A percentile compares a stretch with the other conserved stretches of the same genome.
Evolutionary conservation across 768 basidiomycete species (phyloP).

Genomic region (Boletus rubroflammeus): DNA sequence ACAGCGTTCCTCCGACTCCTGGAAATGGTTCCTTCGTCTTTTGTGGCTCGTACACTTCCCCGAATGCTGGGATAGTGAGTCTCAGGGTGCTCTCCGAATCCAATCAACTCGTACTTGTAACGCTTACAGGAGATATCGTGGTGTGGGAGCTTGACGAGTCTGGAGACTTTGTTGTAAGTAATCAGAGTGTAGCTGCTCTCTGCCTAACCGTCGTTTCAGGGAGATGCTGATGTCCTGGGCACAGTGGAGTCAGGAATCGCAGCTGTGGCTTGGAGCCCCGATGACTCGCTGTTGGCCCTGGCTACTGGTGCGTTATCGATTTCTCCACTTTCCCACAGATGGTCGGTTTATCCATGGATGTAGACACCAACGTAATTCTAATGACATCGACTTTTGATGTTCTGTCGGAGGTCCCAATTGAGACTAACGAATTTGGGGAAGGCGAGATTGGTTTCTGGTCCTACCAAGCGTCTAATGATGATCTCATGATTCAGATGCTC

Average conservation of each 20-base stretch:
- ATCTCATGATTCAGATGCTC: constrained; percentile 54
- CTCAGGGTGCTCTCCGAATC: constrained; percentile 71
- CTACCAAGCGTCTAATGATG: constrained; percentile 2
- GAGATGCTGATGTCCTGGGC: constrained; percentile 69
- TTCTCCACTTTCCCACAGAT: neutral
- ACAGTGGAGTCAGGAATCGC: constrained; percentile 81
- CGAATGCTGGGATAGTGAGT: constrained; percentile 49
- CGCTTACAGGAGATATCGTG: constrained; percentile 80
- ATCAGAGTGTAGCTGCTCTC: neutral
- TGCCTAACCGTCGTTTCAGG: constrained; percentile 14
- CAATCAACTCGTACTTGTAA: constrained; percentile 61
- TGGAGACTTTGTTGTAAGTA: constrained; percentile 42
- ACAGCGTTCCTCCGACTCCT: constrained; percentile 9
- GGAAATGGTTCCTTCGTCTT: constrained; percentile 15
- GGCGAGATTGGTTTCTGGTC: constrained; percentile 40
- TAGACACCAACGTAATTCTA: constrained; percentile 74
- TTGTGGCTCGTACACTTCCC: constrained; percentile 21
- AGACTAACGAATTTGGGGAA: constrained; percentile 80
- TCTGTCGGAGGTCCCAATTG: constrained; percentile 71
- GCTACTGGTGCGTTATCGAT: constrained; percentile 57
- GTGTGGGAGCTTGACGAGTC: constrained; percentile 53
- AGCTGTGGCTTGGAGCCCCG: constrained; percentile 87
- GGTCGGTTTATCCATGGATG: constrained; percentile 31
- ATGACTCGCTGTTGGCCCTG: constrained; percentile 81
- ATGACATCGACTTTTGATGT: constrained; percentile 91